phyloP scores from a whole-genome alignment of 208 protist species.

The Crithidia bombi region DNA sequence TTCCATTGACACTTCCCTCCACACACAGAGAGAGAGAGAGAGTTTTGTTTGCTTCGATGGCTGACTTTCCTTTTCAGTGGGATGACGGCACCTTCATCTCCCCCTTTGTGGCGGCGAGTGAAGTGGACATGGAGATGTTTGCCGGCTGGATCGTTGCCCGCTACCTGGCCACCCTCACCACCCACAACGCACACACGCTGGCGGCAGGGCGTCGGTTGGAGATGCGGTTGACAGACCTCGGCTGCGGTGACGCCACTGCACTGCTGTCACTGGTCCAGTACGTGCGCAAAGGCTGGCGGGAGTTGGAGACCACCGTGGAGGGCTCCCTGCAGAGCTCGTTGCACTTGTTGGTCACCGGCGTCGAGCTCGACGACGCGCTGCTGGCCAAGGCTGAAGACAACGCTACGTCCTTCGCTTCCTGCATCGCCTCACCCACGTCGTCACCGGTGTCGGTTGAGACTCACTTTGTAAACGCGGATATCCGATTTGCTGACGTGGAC shows the following conservation, averaged over 20 bases:
- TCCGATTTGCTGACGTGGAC: slow-evolving; percentile 42
- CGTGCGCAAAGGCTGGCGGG: slow-evolving; percentile 32
- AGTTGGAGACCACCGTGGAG: slow-evolving; percentile 10
- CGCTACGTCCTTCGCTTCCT: slow-evolving; percentile 1
- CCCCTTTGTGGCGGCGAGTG: slow-evolving; percentile 62
- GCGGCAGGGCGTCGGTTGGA: slow-evolving; percentile 5
- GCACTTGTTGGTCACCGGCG: slow-evolving; percentile 32
- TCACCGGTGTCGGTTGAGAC: slow-evolving; percentile 29
- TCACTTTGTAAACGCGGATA: slow-evolving; percentile 41
- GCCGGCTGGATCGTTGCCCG: slow-evolving; percentile 41
- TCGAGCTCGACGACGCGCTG: slow-evolving; percentile 74
- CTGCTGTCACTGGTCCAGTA: slow-evolving; percentile 36
- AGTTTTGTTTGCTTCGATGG: not conserved
- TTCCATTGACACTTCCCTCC: not conserved
- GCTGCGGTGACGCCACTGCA: slow-evolving; percentile 70
- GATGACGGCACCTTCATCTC: slow-evolving; percentile 80
- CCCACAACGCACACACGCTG: not conserved
- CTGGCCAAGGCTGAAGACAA: slow-evolving; percentile 32
- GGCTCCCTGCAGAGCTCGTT: not conserved
- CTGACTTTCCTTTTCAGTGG: slow-evolving; percentile 80
- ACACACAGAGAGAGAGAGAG: not conserved
- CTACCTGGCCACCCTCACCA: slow-evolving; percentile 10
- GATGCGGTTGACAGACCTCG: slow-evolving; percentile 59
- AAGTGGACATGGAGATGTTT: slow-evolving; percentile 38
- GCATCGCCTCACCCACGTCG: slow-evolving; percentile 5